Conservation (phyloP, 164 flowering plant species). For the Magnolia kwangsiensis region DNA sequence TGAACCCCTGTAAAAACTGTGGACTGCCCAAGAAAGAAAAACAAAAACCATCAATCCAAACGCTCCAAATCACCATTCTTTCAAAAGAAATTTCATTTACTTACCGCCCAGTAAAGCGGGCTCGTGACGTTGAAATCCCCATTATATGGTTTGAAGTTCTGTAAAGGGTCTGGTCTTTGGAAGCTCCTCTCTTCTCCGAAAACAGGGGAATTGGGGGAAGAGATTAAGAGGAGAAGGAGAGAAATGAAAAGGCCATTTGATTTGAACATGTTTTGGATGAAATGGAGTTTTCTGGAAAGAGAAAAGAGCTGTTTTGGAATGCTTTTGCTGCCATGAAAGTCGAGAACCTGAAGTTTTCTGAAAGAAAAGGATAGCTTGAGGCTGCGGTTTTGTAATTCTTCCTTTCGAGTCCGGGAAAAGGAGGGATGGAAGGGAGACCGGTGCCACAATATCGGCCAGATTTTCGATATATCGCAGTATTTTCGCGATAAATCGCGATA, state of each 20-base stretch:
- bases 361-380: conserved; percentile 53
- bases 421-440: no score
- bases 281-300: conserved; percentile 1
- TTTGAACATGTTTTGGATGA: conserved; percentile 21
- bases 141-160: conserved; percentile 35
- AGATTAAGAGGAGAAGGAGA: conserved; percentile 22
- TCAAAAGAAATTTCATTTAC: conserved; percentile 12
- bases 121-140: conserved; percentile 42
- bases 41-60: not conserved
- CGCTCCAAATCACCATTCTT: not conserved
- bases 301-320: conserved; percentile 1
- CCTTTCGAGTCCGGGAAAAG: not conserved
- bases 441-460: no score
- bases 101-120: conserved; percentile 67
- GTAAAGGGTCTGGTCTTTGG: conserved; percentile 51
- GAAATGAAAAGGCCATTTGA: conserved; percentile 21
- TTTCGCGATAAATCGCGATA: no score
- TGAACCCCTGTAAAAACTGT: conserved; percentile 59
- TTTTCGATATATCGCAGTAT: no score
- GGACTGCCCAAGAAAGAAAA: conserved; percentile 33
- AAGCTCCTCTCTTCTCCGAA: conserved; percentile 19
- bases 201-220: conserved; percentile 20
- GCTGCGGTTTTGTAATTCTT: conserved; percentile 26
- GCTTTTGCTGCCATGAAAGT: conserved; percentile 11
- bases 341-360: not conserved